Percentiles rank a stretch among this genome's conserved stretches.
These are phyloP conservation scores for Hygrocybe coccinea DNA, from an alignment of 768 basidiomycete genomes.

Conservation along the genomic window DNA sequence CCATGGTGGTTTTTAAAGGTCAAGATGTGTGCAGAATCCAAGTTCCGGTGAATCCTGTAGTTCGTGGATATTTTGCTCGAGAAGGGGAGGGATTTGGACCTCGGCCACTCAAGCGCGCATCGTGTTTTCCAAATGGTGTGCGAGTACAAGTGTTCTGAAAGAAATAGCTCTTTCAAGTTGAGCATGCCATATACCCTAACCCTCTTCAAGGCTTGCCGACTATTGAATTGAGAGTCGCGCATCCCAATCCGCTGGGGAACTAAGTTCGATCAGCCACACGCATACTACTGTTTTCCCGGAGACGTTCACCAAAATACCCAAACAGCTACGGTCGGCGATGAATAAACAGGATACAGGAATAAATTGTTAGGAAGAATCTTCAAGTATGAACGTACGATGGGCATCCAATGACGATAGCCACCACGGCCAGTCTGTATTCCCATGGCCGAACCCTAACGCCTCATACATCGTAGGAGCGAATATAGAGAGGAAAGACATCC, in stretches of 20 bases:
- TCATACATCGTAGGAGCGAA: slow-evolving; percentile 69
- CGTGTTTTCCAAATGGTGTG: slow-evolving; percentile 17
- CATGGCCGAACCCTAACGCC: slow-evolving; percentile 64
- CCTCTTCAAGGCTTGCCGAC: too few species aligned
- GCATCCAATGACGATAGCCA: slow-evolving; percentile 59
- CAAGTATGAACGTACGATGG: too few species aligned
- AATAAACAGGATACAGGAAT: too few species aligned
- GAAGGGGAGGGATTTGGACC: slow-evolving; percentile 64
- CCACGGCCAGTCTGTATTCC: slow-evolving; percentile 59
- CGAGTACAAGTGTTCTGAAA: too few species aligned
- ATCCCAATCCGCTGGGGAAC: too few species aligned
- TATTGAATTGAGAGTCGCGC: too few species aligned
- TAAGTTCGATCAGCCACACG: too few species aligned
- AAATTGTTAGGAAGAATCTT: too few species aligned
- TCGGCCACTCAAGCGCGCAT: slow-evolving; percentile 76
- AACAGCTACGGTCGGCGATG: slow-evolving; percentile 36
- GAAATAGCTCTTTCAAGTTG: too few species aligned
- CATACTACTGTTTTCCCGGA: slow-evolving; percentile 47
- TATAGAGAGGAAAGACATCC: slow-evolving; percentile 59
- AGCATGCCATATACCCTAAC: too few species aligned
- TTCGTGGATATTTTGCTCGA: slow-evolving; percentile 44
- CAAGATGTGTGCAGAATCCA: slow-evolving; percentile 11
- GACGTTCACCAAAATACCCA: slow-evolving; percentile 36
- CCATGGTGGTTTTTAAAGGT: slow-evolving; percentile 44
- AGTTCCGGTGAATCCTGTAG: slow-evolving; percentile 21